A percentile compares a stretch with the other conserved stretches of the same genome.
Evolutionary conservation across 345 rosid species (phyloP).

Genomic region (Citrus sp.): DNA sequence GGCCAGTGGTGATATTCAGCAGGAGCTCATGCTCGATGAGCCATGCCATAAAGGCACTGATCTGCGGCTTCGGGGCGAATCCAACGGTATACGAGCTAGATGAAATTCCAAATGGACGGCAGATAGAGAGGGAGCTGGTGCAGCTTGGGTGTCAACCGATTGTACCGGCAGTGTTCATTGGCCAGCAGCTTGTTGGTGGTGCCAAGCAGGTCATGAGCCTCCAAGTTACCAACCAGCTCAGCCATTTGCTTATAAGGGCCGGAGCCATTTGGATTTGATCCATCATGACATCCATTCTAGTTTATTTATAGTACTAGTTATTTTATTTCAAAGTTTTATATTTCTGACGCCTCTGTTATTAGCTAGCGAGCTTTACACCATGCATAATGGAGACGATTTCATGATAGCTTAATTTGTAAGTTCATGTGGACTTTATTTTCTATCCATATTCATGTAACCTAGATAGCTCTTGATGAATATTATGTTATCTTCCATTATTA

Average conservation of each 20-base stretch:
- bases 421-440: too few relatives aligned
- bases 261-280: slow-evolving; percentile 16
- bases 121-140: slow-evolving; percentile 52
- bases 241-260: slow-evolving; percentile 38
- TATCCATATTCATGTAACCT: too few relatives aligned
- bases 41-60: slow-evolving; percentile 67
- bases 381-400: too few relatives aligned
- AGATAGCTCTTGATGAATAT: too few relatives aligned
- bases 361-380: too few relatives aligned
- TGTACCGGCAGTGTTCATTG: slow-evolving; percentile 85
- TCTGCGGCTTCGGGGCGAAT: slow-evolving; percentile 73
- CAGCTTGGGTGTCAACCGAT: slow-evolving; percentile 58
- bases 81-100: slow-evolving; percentile 76
- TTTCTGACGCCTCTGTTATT: too few relatives aligned
- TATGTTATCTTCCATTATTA: too few relatives aligned
- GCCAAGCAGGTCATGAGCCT: slow-evolving; percentile 75
- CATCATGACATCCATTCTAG: not conserved
- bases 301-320: too few relatives aligned
- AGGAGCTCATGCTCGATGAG: slow-evolving; percentile 71
- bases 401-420: too few relatives aligned
- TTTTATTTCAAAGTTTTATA: too few relatives aligned
- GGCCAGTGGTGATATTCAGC: slow-evolving; percentile 86
- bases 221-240: slow-evolving; percentile 62
- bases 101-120: slow-evolving; percentile 48
- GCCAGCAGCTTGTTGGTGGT: slow-evolving; percentile 68